Percentiles rank a stretch among this genome's conserved stretches.
These are phyloP conservation scores for Coriolopsis trogii DNA, from an alignment of 1,284 basidiomycete species.

Conservation along the genomic window DNA sequence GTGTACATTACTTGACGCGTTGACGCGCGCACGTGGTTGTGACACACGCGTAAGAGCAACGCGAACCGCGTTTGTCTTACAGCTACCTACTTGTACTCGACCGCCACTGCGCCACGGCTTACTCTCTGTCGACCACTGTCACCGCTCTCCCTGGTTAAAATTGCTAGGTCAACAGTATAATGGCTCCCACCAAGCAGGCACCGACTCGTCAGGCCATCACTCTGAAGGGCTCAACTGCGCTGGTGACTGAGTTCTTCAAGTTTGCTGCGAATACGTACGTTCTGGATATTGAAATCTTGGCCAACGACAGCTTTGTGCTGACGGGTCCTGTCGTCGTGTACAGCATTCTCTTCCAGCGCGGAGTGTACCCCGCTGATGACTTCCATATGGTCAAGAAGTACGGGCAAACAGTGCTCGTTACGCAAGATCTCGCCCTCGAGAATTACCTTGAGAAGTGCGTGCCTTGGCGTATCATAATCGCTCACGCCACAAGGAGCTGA, in stretches of 20 bases:
- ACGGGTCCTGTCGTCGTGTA: conserved; percentile 16
- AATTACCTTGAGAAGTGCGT: conserved; percentile 85
- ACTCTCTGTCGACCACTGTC: too few relatives aligned
- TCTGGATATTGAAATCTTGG: conserved; percentile 15
- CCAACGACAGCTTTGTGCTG: background rate
- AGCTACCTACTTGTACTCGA: conserved; percentile 1
- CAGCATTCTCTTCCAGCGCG: conserved; percentile 95
- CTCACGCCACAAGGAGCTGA: too few relatives aligned
- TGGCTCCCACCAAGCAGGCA: conserved; percentile 62
- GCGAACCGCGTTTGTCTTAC: conserved; percentile 23
- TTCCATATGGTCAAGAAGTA: conserved; percentile 99
- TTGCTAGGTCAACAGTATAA: conserved; percentile 25
- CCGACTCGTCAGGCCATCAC: conserved; percentile 80
- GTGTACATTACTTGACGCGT: background rate
- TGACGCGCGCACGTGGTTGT: conserved; percentile 27
- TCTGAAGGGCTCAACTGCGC: conserved; percentile 91
- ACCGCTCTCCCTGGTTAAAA: too few relatives aligned
- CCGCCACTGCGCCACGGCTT: conserved; percentile 3
- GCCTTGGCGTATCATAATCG: too few relatives aligned
- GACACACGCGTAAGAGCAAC: conserved; percentile 21
- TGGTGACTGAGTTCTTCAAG: conserved; percentile 99
- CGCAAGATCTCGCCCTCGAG: conserved; percentile 90
- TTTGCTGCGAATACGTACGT: conserved; percentile 92
- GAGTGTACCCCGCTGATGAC: conserved; percentile 97
- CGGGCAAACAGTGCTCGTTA: conserved; percentile 93